These are phyloP conservation scores for Alternaria burnsii DNA, from an alignment of 2,329 filamentous ascomycete genomes.

Conservation along the genomic window DNA sequence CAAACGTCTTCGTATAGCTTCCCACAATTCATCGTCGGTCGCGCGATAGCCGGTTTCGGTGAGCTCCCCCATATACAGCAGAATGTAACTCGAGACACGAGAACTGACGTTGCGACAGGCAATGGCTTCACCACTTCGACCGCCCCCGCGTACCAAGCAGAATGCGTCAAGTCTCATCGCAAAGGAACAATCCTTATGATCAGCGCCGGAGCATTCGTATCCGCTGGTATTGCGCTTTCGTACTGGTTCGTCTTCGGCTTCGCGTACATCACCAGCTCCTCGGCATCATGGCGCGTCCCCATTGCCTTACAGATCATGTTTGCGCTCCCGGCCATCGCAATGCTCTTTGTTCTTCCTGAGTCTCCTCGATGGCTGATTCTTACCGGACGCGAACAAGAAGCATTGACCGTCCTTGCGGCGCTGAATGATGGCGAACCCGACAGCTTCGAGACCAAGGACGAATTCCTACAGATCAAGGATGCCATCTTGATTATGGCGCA, in stretches of 20 bases:
- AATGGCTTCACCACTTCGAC: constrained; percentile 63
- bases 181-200: constrained; percentile 60
- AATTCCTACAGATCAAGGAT: constrained; percentile 53
- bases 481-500: constrained; percentile 43
- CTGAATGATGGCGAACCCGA: constrained; percentile 40
- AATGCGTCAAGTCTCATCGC: constrained; percentile 55
- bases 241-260: constrained; percentile 65
- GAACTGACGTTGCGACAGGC: constrained; percentile 38
- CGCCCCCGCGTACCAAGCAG: constrained; percentile 62
- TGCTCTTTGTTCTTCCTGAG: constrained; percentile 62
- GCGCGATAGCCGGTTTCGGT: constrained; percentile 60
- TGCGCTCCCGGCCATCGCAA: constrained; percentile 62
- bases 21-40: constrained; percentile 61
- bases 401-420: constrained; percentile 41
- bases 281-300: constrained; percentile 61
- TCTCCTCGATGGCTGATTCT: constrained; percentile 67
- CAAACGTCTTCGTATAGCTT: constrained; percentile 58
- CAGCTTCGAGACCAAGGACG: constrained; percentile 42
- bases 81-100: background rate
- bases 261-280: constrained; percentile 51
- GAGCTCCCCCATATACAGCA: constrained; percentile 33
- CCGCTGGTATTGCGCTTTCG: constrained; percentile 58
- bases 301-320: constrained; percentile 67
- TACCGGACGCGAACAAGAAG: constrained; percentile 61
- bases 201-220: constrained; percentile 60